Evolutionary conservation across 371 early-diverging fungal species (phyloP), one percentile per base, ranked within the genome.

Genomic region (Actinomortierella wolfii): DNA sequence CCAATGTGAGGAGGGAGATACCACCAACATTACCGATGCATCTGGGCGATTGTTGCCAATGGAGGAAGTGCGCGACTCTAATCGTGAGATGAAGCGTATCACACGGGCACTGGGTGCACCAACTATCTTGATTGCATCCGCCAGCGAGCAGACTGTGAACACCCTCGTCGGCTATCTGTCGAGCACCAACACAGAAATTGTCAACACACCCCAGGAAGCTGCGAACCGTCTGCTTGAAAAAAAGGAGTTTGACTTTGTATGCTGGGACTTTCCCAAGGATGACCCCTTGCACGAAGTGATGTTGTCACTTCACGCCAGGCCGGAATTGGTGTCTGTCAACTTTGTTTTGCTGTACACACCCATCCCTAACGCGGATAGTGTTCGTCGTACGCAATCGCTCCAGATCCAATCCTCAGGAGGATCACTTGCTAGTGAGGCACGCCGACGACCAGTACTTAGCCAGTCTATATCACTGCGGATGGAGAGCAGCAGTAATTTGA

Each of bases 51-150:
- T 47, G 21, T 2, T 28, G 0, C 58, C 62, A 20, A 66, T 66
- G 14, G 40, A 49, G 0, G 73, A 71, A 1, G 59, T 61, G 14
- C 56, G 47, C 8, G 73, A 71, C 26, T 66, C 73, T 18, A 71
- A 61, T 23, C 65, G 56, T 47, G 73, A 71, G 44, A 71, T 71
- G 56, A 71, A 66, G 56, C 73, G 73, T 42, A 71, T 71, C 29
- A 71, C 73, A 24, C 58, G 73, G 3, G 66, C 73, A 0, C 17
- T 71, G 14, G 73, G 73, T 21, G 62, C 62, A 20, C 73, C 73
- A 7, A 61, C 66, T 9, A 71, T 71, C 24, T 42, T 71, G 51
- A 71, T 71, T 41, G 73, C 73, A 2, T 71, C 73, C 11, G 66
- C 59, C 45, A 71, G 59, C 18, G 63, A 66, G 53, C 58, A 52